Evolutionary conservation across 106 monocot genomes (phyloP), one percentile per base, ranked within the genome.

Genomic region (Posidonia australis): DNA sequence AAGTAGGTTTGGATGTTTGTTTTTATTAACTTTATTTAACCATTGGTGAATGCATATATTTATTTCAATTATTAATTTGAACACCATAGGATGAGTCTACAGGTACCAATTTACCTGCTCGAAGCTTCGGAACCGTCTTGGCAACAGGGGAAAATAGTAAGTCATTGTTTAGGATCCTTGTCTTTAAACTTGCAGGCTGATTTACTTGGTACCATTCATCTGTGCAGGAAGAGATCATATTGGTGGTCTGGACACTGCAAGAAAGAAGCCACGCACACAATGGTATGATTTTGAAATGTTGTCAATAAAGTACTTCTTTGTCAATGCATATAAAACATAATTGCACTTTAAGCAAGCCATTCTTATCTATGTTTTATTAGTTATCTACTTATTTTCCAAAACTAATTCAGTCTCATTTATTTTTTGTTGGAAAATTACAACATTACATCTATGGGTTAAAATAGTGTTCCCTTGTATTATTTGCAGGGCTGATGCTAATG

Each of bases 51-150:
- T 23, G 1, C 43, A 27, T 18, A 19, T 63, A 0, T 12, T 23
- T 24, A 23, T 48, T 24, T 23, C 17, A 64, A 13, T 46, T 10
- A n/a, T 46, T 10, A n/a, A 64, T 25, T 27, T 56, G 9, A 56
- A 21, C 18, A 23, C 17, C 46, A 41, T 27, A 63, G 64, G 65
- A 88, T 23, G 84, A 83, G 46, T 22, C 66, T 42, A 22, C 32
- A 1, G 77, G 70, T 68, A 58, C 63, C 68, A 36, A 65, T 59
- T 67, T 60, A 20, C 81, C 79, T 32, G 46, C 21, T 51, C 81
- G 94, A 67, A 82, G 79, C 60, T 94, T 94, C 60, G 94, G 94
- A 63, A 86, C 78, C 53, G 63, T 90, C 61, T 77, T 94, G 54
- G 68, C 70, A 30, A 29, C 63, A 1, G 67, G 46, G 46, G 78